phyloP scores from a whole-genome alignment of 306 rosid species.

The Mimosa bimucronata region DNA sequence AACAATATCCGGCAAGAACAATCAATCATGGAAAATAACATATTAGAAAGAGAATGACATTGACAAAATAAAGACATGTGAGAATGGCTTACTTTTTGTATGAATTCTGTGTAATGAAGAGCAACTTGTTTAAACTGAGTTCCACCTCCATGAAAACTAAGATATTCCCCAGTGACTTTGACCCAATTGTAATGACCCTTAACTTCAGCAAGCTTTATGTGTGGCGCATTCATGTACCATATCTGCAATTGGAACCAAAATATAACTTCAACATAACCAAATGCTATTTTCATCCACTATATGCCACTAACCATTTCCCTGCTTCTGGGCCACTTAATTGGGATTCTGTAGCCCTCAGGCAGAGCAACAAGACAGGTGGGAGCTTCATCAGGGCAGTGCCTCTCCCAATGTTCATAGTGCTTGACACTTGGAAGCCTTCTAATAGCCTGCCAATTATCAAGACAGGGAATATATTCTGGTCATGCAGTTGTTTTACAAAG shows the following conservation, averaged over 20 bases:
- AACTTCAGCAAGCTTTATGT: constrained; percentile 68
- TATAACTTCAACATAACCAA: constrained; percentile 31
- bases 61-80: constrained; percentile 14
- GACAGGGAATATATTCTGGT: constrained; percentile 89
- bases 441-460: constrained; percentile 72
- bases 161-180: constrained; percentile 75
- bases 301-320: constrained; percentile 67
- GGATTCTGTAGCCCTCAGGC: constrained; percentile 69
- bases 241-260: constrained; percentile 60
- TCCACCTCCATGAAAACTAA: constrained; percentile 91
- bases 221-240: constrained; percentile 81
- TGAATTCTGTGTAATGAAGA: constrained; percentile 82
- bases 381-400: too few species aligned
- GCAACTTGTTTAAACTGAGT: constrained; percentile 88
- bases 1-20: constrained; percentile 28
- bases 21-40: constrained; percentile 4
- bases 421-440: constrained; percentile 56
- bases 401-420: constrained; percentile 79
- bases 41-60: neutral
- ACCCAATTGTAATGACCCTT: constrained; percentile 98
- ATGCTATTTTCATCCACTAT: constrained; percentile 10
- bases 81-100: constrained; percentile 66
- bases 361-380: constrained; percentile 79
- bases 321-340: constrained; percentile 84
- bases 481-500: constrained; percentile 76